Conservation (phyloP, 129 eudicot species). For the Tagetes erecta region DNA sequence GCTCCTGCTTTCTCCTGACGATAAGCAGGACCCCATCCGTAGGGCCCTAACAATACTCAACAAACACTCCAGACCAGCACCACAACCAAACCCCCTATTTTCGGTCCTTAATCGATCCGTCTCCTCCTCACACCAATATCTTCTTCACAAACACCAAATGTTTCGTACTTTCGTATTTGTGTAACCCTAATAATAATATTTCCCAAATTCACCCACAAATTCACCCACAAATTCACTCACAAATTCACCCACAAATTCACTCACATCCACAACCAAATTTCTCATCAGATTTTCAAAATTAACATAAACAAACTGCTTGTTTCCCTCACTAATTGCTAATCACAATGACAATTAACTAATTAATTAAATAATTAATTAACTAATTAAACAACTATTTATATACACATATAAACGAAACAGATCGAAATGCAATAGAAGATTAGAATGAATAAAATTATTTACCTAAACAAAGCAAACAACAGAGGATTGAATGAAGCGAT, state of each 20-base stretch:
- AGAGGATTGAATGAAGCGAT: too few relatives aligned
- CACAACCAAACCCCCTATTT: constrained; percentile 65
- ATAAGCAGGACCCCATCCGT: constrained; percentile 98
- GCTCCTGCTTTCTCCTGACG: constrained; percentile 85
- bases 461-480: too few relatives aligned
- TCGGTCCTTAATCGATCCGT: constrained; percentile 64
- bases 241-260: neutral
- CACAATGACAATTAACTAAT: neutral
- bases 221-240: constrained; percentile 14
- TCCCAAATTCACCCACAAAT: constrained; percentile 22
- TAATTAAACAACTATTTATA: too few relatives aligned
- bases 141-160: constrained; percentile 28
- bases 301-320: constrained; percentile 5
- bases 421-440: too few relatives aligned
- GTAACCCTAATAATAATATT: neutral
- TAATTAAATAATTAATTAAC: neutral
- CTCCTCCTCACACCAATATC: constrained; percentile 23
- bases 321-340: neutral
- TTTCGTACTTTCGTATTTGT: constrained; percentile 38
- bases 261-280: constrained; percentile 6
- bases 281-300: neutral
- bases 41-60: constrained; percentile 87
- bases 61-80: constrained; percentile 90
- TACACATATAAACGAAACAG: too few relatives aligned
- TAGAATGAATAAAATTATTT: too few relatives aligned